Percentiles rank a stretch among this genome's conserved stretches.
Conservation (phyloP, 345 rosid genomes). For the Euphorbia pulcherrima region DNA sequence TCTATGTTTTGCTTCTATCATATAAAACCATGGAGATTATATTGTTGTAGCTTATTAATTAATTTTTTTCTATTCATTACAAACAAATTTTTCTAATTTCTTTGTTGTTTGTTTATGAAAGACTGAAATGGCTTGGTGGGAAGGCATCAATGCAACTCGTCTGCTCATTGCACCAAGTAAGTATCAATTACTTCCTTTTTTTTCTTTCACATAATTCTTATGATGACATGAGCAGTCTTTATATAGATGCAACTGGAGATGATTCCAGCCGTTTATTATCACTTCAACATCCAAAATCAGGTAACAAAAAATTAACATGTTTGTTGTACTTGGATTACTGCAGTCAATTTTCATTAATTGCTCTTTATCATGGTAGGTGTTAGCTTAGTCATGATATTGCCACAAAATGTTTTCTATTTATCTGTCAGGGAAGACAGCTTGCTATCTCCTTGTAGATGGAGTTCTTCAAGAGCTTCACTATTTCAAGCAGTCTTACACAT, state of each 20-base stretch:
- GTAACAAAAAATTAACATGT: slow-evolving; percentile 22
- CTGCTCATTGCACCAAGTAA: slow-evolving; percentile 36
- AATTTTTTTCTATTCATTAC: too few relatives aligned
- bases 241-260: slow-evolving; percentile 15
- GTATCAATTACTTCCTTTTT: neutral
- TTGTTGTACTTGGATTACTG: neutral
- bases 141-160: slow-evolving; percentile 31
- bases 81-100: too few relatives aligned
- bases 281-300: slow-evolving; percentile 85
- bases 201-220: neutral
- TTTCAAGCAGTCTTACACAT: slow-evolving; percentile 76
- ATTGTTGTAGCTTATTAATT: too few relatives aligned
- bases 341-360: neutral
- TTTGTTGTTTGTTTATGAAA: neutral
- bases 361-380: neutral
- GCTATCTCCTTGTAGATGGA: slow-evolving; percentile 51
- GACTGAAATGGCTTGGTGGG: slow-evolving; percentile 32
- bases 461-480: slow-evolving; percentile 76
- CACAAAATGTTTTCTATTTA: neutral
- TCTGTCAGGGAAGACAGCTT: slow-evolving; percentile 47
- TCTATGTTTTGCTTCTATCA: too few relatives aligned
- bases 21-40: too few relatives aligned
- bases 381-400: neutral
- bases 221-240: neutral
- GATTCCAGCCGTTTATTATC: slow-evolving; percentile 43